These are phyloP conservation scores for Linum usitatissimum DNA, from an alignment of 345 rosid species.

Conservation along the genomic window DNA sequence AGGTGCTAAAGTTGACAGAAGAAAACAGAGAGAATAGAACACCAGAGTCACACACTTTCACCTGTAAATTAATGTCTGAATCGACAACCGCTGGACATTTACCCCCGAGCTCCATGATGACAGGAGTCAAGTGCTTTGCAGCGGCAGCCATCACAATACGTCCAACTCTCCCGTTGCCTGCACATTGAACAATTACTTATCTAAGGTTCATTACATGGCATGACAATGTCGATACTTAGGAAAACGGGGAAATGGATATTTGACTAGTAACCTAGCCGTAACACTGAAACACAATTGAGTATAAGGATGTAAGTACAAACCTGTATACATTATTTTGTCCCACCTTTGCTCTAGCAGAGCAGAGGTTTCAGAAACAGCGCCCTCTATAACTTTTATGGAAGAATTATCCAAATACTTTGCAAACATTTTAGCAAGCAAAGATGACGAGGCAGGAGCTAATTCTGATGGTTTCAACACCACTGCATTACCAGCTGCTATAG, in stretches of 20 bases:
- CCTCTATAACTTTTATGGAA: slow-evolving; percentile 4
- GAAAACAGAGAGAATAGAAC: neutral
- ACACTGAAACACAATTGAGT: neutral
- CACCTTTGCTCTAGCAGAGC: slow-evolving; percentile 8
- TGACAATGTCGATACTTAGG: neutral
- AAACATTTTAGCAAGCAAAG: neutral
- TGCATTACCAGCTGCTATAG: slow-evolving; percentile 9
- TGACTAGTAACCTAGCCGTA: neutral
- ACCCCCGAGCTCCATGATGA: slow-evolving; percentile 90
- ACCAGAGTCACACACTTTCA: slow-evolving; percentile 10
- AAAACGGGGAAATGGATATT: neutral
- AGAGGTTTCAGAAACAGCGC: slow-evolving; percentile 6
- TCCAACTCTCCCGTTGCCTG: slow-evolving; percentile 68
- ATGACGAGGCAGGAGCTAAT: slow-evolving; percentile 5
- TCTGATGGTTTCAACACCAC: slow-evolving; percentile 8
- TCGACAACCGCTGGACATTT: slow-evolving; percentile 81
- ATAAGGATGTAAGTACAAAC: slow-evolving; percentile 7
- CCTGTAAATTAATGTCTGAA: slow-evolving; percentile 56
- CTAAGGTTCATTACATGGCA: neutral
- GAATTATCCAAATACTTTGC: slow-evolving; percentile 3
- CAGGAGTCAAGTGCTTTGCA: slow-evolving; percentile 92
- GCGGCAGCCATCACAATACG: slow-evolving; percentile 92
- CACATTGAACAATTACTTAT: slow-evolving; percentile 5
- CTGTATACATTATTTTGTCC: slow-evolving; percentile 8
- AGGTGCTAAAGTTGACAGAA: neutral